These are phyloP conservation scores for Blastobotrys parvus DNA, from an alignment of 805 yeast genomes.

Conservation along the genomic window DNA sequence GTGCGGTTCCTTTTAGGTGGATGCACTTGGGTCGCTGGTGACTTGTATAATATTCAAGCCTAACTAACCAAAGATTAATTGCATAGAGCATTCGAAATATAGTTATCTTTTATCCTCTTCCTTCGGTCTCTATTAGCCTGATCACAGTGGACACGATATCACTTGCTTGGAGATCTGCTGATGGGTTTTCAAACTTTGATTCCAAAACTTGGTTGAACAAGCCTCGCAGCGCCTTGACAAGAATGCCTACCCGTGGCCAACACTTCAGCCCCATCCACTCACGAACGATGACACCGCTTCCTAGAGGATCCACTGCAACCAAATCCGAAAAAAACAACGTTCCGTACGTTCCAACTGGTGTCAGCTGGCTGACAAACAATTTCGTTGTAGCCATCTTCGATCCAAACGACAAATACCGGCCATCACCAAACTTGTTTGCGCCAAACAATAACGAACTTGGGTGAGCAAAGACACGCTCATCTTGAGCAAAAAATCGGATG, in stretches of 20 bases:
- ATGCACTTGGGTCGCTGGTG: constrained; percentile 20
- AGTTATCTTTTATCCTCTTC: background rate
- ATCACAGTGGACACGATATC: background rate
- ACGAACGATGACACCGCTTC: constrained; percentile 71
- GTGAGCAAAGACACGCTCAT: constrained; percentile 69
- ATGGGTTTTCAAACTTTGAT: constrained; percentile 34
- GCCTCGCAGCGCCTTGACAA: constrained; percentile 59
- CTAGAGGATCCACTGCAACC: constrained; percentile 47
- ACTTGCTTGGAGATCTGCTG: background rate
- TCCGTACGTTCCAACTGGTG: constrained; percentile 70
- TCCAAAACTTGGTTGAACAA: constrained; percentile 63
- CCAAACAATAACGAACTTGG: constrained; percentile 76
- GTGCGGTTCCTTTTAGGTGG: constrained; percentile 26
- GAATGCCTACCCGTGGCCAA: constrained; percentile 90
- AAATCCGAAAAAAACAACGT: constrained; percentile 77
- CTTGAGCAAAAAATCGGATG: constrained; percentile 67
- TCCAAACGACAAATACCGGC: constrained; percentile 56
- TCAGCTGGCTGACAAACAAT: constrained; percentile 61
- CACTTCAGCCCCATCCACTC: constrained; percentile 86
- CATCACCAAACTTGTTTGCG: constrained; percentile 30
- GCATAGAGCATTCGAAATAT: background rate
- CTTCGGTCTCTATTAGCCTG: background rate
- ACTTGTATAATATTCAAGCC: background rate
- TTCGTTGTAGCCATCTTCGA: constrained; percentile 50
- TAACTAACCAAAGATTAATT: background rate